phyloP scores from a whole-genome alignment of 768 basidiomycete genomes.

The Tricholoma sp. region DNA sequence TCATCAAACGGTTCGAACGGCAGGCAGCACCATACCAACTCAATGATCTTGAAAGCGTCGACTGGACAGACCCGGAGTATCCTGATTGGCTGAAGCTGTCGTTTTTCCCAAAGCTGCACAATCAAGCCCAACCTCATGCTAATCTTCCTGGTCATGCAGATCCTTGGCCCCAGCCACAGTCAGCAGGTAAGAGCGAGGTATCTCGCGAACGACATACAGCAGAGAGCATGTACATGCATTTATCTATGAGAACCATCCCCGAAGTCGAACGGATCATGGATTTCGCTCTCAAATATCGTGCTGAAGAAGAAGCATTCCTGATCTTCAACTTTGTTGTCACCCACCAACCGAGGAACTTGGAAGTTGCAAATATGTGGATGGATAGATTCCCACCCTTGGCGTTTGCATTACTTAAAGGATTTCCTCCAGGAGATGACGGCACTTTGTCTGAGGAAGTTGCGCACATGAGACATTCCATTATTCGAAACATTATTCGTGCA shows the following conservation, averaged over 20 bases:
- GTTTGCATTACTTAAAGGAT: conserved; percentile 45
- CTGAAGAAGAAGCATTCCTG: conserved; percentile 50
- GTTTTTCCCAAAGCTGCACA: conserved; percentile 21
- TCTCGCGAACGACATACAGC: conserved; percentile 16
- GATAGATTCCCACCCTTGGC: conserved; percentile 48
- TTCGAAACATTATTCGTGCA: conserved; percentile 46
- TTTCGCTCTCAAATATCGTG: conserved; percentile 44
- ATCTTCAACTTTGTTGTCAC: conserved; percentile 39
- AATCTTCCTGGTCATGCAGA: conserved; percentile 9
- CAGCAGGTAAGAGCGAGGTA: not conserved
- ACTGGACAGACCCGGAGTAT: conserved; percentile 30
- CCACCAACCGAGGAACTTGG: conserved; percentile 22
- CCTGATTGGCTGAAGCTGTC: conserved; percentile 22
- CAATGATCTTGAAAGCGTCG: conserved; percentile 34
- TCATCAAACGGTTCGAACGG: conserved; percentile 42
- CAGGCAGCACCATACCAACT: conserved; percentile 35
- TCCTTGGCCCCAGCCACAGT: not conserved
- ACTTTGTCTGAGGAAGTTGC: conserved; percentile 26
- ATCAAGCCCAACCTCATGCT: conserved; percentile 8
- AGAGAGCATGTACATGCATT: conserved; percentile 19
- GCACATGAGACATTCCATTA: conserved; percentile 26
- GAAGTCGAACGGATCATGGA: conserved; percentile 32
- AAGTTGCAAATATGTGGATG: conserved; percentile 36
- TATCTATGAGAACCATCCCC: conserved; percentile 19
- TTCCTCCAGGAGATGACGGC: conserved; percentile 35